Evolutionary conservation across 768 basidiomycete genomes (phyloP).

Genomic region (Mycena crocata): DNA sequence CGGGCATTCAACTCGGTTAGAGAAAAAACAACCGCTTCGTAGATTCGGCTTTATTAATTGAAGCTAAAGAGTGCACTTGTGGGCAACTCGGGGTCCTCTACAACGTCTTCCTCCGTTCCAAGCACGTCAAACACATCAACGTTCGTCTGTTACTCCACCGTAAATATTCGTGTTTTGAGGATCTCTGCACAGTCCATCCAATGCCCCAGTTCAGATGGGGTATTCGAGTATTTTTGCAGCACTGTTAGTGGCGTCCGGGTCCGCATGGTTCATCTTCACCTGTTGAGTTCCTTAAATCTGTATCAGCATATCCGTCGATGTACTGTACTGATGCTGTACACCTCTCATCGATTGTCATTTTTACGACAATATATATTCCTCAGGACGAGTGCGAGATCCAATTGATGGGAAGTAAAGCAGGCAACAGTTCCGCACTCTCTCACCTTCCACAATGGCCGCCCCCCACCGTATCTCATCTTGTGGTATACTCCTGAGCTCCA

Average conservation of each 20-base stretch:
- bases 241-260: background rate
- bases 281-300: background rate
- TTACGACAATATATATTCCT: too few relatives aligned
- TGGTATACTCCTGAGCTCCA: too few relatives aligned
- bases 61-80: conserved; percentile 69
- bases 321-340: too few relatives aligned
- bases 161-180: background rate
- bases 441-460: too few relatives aligned
- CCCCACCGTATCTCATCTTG: too few relatives aligned
- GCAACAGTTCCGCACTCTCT: too few relatives aligned
- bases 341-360: too few relatives aligned
- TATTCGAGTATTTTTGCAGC: background rate
- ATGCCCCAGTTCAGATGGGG: background rate
- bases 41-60: too few relatives aligned
- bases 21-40: too few relatives aligned
- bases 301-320: too few relatives aligned
- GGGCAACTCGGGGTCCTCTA: conserved; percentile 51
- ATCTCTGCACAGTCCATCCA: conserved; percentile 9
- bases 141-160: background rate
- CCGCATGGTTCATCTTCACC: background rate
- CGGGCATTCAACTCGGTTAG: conserved; percentile 73
- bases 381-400: too few relatives aligned
- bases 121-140: background rate
- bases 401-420: too few relatives aligned
- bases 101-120: background rate